phyloP scores from a whole-genome alignment of 2,329 filamentous ascomycete genomes.

The Mycosphaerella sp. region DNA sequence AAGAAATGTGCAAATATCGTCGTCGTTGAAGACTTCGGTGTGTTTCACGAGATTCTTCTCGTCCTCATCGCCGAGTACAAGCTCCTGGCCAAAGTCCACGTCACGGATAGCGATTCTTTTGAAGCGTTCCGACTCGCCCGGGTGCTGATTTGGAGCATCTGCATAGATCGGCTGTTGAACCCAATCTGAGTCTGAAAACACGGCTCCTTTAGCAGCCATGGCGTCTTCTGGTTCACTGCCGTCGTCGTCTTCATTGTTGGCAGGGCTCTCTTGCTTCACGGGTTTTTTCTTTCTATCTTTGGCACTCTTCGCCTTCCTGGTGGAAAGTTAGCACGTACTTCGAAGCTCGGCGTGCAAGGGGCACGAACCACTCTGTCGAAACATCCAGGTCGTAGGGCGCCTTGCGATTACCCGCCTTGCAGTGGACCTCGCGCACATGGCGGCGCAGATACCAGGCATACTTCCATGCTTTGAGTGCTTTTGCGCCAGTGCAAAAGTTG shows the following conservation, averaged over 20 bases:
- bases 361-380: constrained; percentile 21
- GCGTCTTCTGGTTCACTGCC: neutral
- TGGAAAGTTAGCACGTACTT: neutral
- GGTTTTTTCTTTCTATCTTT: neutral
- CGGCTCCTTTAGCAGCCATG: neutral
- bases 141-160: constrained; percentile 1
- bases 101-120: neutral
- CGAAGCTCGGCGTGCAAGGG: neutral
- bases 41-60: neutral
- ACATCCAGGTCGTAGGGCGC: constrained; percentile 18
- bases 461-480: constrained; percentile 21
- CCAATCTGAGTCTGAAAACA: constrained; percentile 2
- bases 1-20: neutral
- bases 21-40: neutral
- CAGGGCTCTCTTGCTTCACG: neutral
- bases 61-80: constrained; percentile 3
- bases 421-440: constrained; percentile 27
- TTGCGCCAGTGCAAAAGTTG: constrained; percentile 22
- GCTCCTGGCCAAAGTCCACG: constrained; percentile 1
- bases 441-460: constrained; percentile 30
- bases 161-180: neutral
- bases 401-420: constrained; percentile 14
- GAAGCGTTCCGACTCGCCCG: constrained; percentile 1
- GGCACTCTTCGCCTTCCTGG: constrained; percentile 1
- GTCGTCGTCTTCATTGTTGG: neutral